Base-by-base conservation (phyloP, 2,329 filamentous ascomycete genomes). In the Penicillium polonicum region DNA sequence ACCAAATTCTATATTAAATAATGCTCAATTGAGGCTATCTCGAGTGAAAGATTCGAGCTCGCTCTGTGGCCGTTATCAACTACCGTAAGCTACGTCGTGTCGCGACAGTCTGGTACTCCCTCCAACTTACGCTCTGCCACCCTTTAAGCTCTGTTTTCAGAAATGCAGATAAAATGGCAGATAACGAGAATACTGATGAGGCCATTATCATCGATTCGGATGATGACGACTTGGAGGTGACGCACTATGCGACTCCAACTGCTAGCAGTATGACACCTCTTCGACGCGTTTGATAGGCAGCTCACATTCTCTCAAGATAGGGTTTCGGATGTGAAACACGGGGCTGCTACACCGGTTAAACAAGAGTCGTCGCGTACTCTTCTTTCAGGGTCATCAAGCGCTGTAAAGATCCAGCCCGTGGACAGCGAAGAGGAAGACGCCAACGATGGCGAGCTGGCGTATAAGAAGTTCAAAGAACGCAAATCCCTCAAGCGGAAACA, bases 401-500 rank as follows among this genome's bases (percentile, higher is more conserved):
- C 61, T 7, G 53, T 67, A n/a, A 65, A 70, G 12, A 58, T 72
- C 33, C 38, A 66, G 17, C 55, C 60, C 8, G 63, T 66, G 23
- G 67, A 67, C 41, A 69, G 65, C 48, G 68, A 73, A 33, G 65
- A 68, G 52, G 65, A 67, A n/a, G 67, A 69, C 4, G 74, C 76
- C 53, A 74, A 75, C 49, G 73, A 74, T 63, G 73, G 74, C 44
- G 72, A 74, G 60, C 65, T 71, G 12, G 80, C 81, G 8, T 90
- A 90, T 61, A 76, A 83, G 41, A 80, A 81, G n/a, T 87, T 86
- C 70, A 88, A 87, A 68, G 84, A 85, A 50, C 79, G 83, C 46
- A 85, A 82, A 58, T 76, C 76, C 0, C 70, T 76, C 0, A 83
- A 85, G 64, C 78, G 82, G 38, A 84, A 84, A 64, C 79, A 79